These are phyloP conservation scores for Capsella rubella DNA, from an alignment of 441 rosid species.

Conservation along the genomic window DNA sequence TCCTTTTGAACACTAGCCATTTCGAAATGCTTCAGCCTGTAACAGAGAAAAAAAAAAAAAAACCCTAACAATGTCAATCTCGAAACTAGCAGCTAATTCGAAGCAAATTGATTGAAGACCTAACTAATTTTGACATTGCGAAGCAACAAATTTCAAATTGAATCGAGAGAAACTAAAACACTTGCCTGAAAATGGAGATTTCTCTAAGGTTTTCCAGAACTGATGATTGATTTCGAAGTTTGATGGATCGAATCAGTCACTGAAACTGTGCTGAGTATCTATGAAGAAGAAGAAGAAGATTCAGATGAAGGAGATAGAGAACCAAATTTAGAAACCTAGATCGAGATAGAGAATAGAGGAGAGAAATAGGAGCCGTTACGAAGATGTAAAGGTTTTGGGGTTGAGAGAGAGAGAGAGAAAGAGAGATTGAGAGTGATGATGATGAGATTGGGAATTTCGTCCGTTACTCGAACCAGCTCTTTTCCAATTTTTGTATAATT, in stretches of 20 bases:
- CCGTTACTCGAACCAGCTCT: conserved; percentile 24
- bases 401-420: conserved; percentile 8
- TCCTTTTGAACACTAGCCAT: conserved; percentile 60
- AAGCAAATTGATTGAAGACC: conserved; percentile 9
- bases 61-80: conserved; percentile 27
- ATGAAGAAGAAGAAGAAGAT: conserved; percentile 10
- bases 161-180: conserved; percentile 11
- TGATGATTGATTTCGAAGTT: conserved; percentile 15
- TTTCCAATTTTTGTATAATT: conserved; percentile 7
- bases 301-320: conserved; percentile 6
- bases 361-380: conserved; percentile 49
- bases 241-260: conserved; percentile 20
- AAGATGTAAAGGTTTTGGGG: conserved; percentile 37
- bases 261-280: conserved; percentile 9
- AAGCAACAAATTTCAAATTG: background rate
- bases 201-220: conserved; percentile 31
- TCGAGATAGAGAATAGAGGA: conserved; percentile 15
- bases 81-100: background rate
- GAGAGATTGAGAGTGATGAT: conserved; percentile 34
- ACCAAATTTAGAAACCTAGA: conserved; percentile 41
- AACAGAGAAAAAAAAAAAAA: background rate
- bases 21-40: conserved; percentile 41
- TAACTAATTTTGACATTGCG: background rate
- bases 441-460: conserved; percentile 26
- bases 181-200: conserved; percentile 38